A percentile compares a stretch with the other conserved stretches of the same genome.
Evolutionary conservation across 2,329 filamentous ascomycete genomes (phyloP).

Genomic region (Phyllosticta citriasiana): DNA sequence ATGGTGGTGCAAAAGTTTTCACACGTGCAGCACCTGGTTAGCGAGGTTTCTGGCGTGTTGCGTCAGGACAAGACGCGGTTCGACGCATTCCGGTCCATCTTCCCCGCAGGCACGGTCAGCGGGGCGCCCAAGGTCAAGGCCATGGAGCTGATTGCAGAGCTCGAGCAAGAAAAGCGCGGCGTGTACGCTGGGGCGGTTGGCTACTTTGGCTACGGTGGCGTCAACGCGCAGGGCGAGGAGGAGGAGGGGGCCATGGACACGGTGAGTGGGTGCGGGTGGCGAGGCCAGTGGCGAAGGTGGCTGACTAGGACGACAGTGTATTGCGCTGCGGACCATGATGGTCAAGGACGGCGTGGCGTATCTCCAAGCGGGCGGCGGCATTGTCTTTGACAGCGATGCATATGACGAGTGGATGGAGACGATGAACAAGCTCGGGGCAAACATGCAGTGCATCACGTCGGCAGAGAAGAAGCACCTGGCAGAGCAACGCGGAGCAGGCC

Average conservation of each 20-base stretch:
- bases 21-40: slow-evolving; percentile 94
- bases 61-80: slow-evolving; percentile 77
- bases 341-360: slow-evolving; percentile 87
- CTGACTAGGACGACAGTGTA: slow-evolving; percentile 34
- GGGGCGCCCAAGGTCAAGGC: slow-evolving; percentile 92
- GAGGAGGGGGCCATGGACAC: slow-evolving; percentile 87
- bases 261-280: slow-evolving; percentile 16
- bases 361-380: slow-evolving; percentile 78
- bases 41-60: slow-evolving; percentile 86
- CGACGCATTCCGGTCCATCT: slow-evolving; percentile 92
- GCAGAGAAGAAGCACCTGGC: slow-evolving; percentile 62
- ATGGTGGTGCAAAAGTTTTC: slow-evolving; percentile 66
- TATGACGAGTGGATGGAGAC: slow-evolving; percentile 94
- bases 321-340: slow-evolving; percentile 82
- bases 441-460: slow-evolving; percentile 76
- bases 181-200: slow-evolving; percentile 94
- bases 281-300: not conserved
- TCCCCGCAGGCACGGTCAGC: slow-evolving; percentile 91
- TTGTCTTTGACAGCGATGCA: slow-evolving; percentile 85
- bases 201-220: slow-evolving; percentile 81
- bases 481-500: slow-evolving; percentile 25
- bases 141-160: slow-evolving; percentile 93
- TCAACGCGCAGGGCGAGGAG: slow-evolving; percentile 53
- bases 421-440: slow-evolving; percentile 82
- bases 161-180: slow-evolving; percentile 88